Evolutionary conservation across 176 grass and related monocot species (phyloP), one percentile per base, ranked within the genome.

Genomic region (Juncus inflexus): DNA sequence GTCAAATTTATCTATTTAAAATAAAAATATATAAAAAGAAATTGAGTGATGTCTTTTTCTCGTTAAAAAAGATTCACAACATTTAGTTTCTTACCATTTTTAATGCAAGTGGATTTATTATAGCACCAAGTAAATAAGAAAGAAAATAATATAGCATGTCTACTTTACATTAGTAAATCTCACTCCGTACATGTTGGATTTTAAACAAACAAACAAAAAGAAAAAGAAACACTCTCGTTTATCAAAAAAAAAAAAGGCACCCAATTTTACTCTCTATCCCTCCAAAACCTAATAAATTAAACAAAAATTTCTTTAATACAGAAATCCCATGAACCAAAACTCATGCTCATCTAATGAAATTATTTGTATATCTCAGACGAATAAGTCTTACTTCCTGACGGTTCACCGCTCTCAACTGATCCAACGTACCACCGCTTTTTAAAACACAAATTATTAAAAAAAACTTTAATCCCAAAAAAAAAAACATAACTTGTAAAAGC

Each of bases 241-340:
- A 66, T 16, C n/a, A n/a, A n/a, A n/a, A 13, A 28, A 62, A 40
- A 57, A 4, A 8, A 38, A 59, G 38, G 19, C 62, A 43, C 64
- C 41, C 12, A 35, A 9, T 35, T 50, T 47, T 47, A 47, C 43
- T 9, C 43, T 47, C 2, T 47, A 47, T 2, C 43, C 43, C 43
- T 47, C 43, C 43, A 47, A 47, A 47, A 40, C 36, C 40, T 52
- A n/a, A 6, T 19, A 58, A 7, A 57, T 13, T 11, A 4, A 57
- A 15, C 14, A 13, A 15, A 57, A 1, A 5, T 13, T 52, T 72
- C 52, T 83, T 58, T 89, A 95, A 76, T 80, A 79, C 40, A 86
- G 82, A 83, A 95, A 95, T 67, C 85, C 82, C 84, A 95, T 89
- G 69, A 95, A 89, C 90, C 90, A 95, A 65, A 95, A 95, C 61